phyloP scores from a whole-genome alignment of 148 eudicot species.

The Tetragonia tetragonoides region DNA sequence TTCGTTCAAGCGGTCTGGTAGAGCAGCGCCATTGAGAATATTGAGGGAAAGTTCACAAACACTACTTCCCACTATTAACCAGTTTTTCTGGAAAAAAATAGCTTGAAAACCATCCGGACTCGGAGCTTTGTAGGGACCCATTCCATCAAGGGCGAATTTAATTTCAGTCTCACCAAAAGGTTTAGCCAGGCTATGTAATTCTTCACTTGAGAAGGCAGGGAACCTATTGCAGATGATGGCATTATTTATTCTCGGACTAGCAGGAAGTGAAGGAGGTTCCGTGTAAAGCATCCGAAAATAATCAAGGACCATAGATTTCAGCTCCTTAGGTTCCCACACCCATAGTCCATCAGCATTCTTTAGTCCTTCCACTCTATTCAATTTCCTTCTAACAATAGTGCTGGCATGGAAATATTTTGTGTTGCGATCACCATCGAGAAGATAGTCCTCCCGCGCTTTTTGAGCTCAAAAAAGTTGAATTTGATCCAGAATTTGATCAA shows the following conservation, averaged over 20 bases:
- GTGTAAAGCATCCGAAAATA: background rate
- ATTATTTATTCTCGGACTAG: no score
- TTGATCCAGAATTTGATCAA: background rate
- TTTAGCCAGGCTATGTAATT: background rate
- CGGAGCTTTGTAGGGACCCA: background rate
- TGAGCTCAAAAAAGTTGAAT: background rate
- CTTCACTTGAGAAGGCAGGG: background rate
- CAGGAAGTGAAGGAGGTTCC: rapidly evolving
- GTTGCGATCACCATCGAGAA: background rate
- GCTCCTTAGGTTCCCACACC: background rate
- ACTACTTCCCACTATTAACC: background rate
- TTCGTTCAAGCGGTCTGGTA: background rate
- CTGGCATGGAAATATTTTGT: background rate
- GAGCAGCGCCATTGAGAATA: background rate
- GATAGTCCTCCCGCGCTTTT: background rate
- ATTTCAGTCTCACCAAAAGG: background rate
- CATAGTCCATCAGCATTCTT: background rate
- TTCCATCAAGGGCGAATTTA: background rate
- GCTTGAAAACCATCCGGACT: constrained; percentile 1
- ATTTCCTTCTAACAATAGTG: background rate
- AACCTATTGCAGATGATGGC: background rate
- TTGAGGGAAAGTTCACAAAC: background rate
- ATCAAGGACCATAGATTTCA: background rate
- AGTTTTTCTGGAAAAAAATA: background rate
- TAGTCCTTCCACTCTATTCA: background rate